A percentile compares a stretch with the other conserved stretches of the same genome.
Evolutionary conservation across 192 early-diverging fungal species (phyloP).

Genomic region (Mortierella antarctica): DNA sequence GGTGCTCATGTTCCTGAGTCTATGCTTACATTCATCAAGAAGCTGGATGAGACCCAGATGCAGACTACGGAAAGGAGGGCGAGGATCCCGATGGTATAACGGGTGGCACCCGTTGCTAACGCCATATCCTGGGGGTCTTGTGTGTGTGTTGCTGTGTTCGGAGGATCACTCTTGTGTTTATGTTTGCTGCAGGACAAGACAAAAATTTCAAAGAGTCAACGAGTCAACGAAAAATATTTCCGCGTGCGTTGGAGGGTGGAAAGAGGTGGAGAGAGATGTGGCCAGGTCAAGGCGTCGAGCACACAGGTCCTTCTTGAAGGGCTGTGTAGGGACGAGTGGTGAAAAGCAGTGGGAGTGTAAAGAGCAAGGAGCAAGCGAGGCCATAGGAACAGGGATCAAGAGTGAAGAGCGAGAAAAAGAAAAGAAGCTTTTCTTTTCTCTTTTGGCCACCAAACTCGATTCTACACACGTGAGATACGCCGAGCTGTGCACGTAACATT

Average conservation of each 20-base stretch:
- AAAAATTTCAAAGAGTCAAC: too few species aligned
- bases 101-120: conserved; percentile 27
- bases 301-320: too few species aligned
- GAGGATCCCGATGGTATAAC: conserved; percentile 71
- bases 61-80: conserved; percentile 76
- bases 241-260: too few species aligned
- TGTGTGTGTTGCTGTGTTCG: background rate
- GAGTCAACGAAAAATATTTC: too few species aligned
- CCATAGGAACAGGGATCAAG: background rate
- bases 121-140: background rate
- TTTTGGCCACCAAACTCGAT: too few species aligned
- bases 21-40: conserved; percentile 72
- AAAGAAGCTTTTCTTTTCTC: too few species aligned
- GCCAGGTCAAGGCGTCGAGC: too few species aligned
- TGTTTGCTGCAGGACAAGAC: too few species aligned
- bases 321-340: background rate
- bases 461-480: too few species aligned
- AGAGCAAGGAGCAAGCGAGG: background rate
- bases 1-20: background rate
- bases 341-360: background rate
- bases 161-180: too few species aligned
- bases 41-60: conserved; percentile 84
- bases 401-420: background rate
- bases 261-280: too few species aligned
- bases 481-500: too few species aligned